Conservation (phyloP, 148 eudicot species). For the Nyssa sinensis region DNA sequence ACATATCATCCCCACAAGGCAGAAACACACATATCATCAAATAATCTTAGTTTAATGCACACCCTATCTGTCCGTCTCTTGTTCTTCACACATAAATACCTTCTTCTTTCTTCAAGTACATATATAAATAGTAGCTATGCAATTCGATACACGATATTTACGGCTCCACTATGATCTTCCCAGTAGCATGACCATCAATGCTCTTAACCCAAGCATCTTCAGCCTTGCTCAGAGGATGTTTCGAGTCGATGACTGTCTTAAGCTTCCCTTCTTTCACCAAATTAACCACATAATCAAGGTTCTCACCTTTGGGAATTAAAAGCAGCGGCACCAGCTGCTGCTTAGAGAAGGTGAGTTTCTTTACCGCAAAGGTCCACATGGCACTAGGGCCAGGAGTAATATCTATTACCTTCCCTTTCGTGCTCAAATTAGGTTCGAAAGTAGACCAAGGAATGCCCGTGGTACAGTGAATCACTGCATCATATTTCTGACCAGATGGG, state of each 20-base stretch:
- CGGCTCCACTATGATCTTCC: conserved; percentile 70
- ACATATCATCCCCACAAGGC: too few relatives aligned
- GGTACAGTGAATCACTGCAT: conserved; percentile 63
- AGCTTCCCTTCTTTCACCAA: conserved; percentile 68
- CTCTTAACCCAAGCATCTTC: conserved; percentile 82
- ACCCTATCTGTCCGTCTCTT: too few relatives aligned
- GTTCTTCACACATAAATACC: too few relatives aligned
- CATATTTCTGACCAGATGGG: conserved; percentile 72
- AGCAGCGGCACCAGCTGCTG: conserved; percentile 58
- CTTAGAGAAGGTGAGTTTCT: conserved; percentile 58
- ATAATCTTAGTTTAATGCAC: too few relatives aligned
- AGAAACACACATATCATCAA: too few relatives aligned
- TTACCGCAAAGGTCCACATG: conserved; percentile 53
- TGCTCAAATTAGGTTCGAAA: conserved; percentile 55
- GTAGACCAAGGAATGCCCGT: conserved; percentile 59
- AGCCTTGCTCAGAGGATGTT: conserved; percentile 51
- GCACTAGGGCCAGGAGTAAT: conserved; percentile 41
- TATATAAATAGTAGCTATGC: too few relatives aligned
- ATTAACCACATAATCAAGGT: conserved; percentile 53
- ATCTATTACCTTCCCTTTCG: conserved; percentile 59
- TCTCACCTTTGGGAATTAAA: conserved; percentile 38
- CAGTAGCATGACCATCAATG: conserved; percentile 73
- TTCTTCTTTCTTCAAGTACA: too few relatives aligned
- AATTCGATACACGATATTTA: conserved; percentile 12
- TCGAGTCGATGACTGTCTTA: conserved; percentile 70